Conservation (phyloP, 768 basidiomycete species). For the Kwoniella botswanensis region DNA sequence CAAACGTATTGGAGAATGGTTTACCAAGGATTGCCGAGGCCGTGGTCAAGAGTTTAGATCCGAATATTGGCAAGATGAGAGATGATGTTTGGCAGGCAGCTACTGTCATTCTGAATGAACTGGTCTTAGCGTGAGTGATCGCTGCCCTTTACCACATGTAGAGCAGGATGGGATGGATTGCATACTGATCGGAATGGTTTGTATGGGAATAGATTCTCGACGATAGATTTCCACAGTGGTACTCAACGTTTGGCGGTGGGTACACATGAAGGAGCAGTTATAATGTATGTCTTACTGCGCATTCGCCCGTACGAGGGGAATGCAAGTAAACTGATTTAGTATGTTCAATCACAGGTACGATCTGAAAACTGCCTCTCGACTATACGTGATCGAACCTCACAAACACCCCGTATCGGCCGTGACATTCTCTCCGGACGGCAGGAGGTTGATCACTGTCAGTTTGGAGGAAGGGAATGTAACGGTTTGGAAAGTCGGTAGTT, state of each 20-base stretch:
- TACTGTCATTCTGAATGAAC: constrained; percentile 89
- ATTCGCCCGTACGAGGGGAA: not conserved
- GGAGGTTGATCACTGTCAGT: constrained; percentile 83
- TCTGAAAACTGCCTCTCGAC: constrained; percentile 88
- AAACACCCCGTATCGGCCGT: constrained; percentile 78
- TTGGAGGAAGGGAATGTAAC: constrained; percentile 81
- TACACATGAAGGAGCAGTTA: constrained; percentile 87
- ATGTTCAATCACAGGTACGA: constrained; percentile 75
- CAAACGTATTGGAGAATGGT: constrained; percentile 79
- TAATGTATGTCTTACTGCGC: constrained; percentile 43
- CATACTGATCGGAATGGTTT: not conserved
- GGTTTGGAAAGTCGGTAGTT: constrained; percentile 95
- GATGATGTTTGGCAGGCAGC: constrained; percentile 89
- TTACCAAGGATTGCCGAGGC: constrained; percentile 88
- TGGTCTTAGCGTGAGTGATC: constrained; percentile 80
- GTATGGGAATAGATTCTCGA: constrained; percentile 70
- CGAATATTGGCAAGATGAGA: constrained; percentile 71
- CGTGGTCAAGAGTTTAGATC: constrained; percentile 94
- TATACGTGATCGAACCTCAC: constrained; percentile 94
- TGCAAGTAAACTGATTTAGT: no score
- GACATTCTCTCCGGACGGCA: constrained; percentile 91
- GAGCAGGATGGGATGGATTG: not conserved
- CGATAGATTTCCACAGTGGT: constrained; percentile 87
- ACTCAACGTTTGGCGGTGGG: constrained; percentile 91
- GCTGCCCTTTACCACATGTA: not conserved